Evolutionary conservation across 139 green algal species (phyloP), one percentile per base, ranked within the genome.

Genomic region (Micromonas commoda): DNA sequence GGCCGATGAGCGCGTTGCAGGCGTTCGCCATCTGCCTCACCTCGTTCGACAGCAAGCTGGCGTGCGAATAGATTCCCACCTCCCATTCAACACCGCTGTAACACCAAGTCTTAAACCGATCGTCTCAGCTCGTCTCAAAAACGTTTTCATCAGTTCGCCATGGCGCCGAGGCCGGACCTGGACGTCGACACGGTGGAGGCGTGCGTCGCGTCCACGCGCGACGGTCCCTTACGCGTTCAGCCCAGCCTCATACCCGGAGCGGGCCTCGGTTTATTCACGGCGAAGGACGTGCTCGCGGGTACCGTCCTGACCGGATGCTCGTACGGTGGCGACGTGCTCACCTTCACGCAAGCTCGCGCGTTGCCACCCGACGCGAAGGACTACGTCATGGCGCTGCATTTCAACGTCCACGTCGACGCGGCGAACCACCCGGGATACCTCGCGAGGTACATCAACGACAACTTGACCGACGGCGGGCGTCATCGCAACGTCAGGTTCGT

Each of bases 31-130:
- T 98, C 45, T 94, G 90, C 78, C 84, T 98, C 9, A 92, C 88
- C 23, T 94, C 88, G 35, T 97, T 99, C 72, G 92, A 98, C 85
- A 92, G 86, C 80, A 97, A 97, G 87, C 81, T 98, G 19, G 85
- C 76, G 4, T 87, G 86, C 76, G 78, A 90, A 66, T 87, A 32
- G 78, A 57, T 9, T n/a, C n/a, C n/a, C n/a, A n/a, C n/a, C n/a
- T n/a, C n/a, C n/a, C n/a, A n/a, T n/a, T n/a, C n/a, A n/a, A n/a
- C n/a, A n/a, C n/a, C n/a, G n/a, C n/a, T n/a, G n/a, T n/a, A n/a
- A n/a, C n/a, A n/a, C n/a, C n/a, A n/a, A n/a, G n/a, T n/a, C n/a
- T n/a, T n/a, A n/a, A n/a, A n/a, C n/a, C n/a, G n/a, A n/a, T n/a
- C n/a, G n/a, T n/a, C n/a, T n/a, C n/a, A n/a, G n/a, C n/a, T n/a